Evolutionary conservation across 2,329 filamentous ascomycete species (phyloP), one percentile per base, ranked within the genome.

Genomic region (Stemphylium vesicarium): DNA sequence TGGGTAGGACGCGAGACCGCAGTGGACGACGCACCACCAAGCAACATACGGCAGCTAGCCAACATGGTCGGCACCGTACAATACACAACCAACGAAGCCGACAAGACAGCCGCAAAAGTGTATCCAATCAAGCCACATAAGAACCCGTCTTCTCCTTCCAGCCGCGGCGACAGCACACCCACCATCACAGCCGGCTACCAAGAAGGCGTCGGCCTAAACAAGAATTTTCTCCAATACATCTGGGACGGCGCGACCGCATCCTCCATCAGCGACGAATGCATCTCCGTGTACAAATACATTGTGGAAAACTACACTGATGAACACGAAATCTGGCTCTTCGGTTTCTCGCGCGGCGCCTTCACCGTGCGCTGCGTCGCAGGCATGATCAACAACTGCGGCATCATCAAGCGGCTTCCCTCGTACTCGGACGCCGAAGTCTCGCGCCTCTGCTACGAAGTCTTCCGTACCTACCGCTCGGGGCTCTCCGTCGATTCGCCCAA

Each of bases 281-380:
- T 71, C 5, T 58, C 63, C 18, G 69, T 72, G 2, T 76, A 76
- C 62, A 63, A 64, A 10, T 76, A 69, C 59, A 74, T 76, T 20
- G 73, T 74, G 0, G 63, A 74, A 18, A 54, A 75, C 49, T 76
- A 67, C 45, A 69, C 65, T 1, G 47, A 54, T 4, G 68, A 71
- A 1, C 74, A 80, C 44, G 77, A 77, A 10, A 79, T 81, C 37
- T 80, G 76, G 63, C 60, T 81, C 3, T 70, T 80, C 31, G 79
- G 79, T 2, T 80, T 80, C 61, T 79, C 76, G 5, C 69, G 79
- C 35, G 78, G 79, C n/a, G 75, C 79, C 1, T 81, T 75, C 54
- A 81, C 77, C 0, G 75, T 75, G 24, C 73, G 78, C 8, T 76
- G 72, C 43, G 70, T 80, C 0, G 77, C 74, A 3, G 78, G 78